A percentile compares a stretch with the other conserved stretches of the same genome.
Conservation (phyloP, 768 basidiomycete species). For the Thelephora ganbajun region DNA sequence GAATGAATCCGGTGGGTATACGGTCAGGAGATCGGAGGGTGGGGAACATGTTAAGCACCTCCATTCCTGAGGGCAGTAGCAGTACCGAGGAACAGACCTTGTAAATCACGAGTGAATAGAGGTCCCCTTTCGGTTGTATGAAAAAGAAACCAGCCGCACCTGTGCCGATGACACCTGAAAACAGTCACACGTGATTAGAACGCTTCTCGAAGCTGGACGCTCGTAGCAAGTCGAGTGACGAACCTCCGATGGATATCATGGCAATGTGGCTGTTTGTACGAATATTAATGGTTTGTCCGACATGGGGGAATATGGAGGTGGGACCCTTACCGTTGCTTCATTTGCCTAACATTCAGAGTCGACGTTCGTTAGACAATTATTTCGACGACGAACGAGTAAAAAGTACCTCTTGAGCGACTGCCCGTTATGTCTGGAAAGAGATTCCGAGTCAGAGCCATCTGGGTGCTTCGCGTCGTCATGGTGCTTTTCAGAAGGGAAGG, state of each 20-base stretch:
- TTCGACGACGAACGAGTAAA: background rate
- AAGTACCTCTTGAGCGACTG: background rate
- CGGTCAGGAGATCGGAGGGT: too few relatives aligned
- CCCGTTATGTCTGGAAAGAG: background rate
- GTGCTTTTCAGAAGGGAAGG: too few relatives aligned
- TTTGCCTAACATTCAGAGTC: slow-evolving; percentile 22
- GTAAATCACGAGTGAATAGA: background rate
- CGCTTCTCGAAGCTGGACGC: background rate
- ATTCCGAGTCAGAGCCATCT: background rate
- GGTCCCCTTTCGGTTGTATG: too few relatives aligned
- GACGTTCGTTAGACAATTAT: background rate
- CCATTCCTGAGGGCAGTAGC: slow-evolving; percentile 24
- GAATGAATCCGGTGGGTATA: background rate
- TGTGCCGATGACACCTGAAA: slow-evolving; percentile 30
- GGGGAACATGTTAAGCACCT: slow-evolving; percentile 1
- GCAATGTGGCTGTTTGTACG: slow-evolving; percentile 54
- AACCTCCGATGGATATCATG: slow-evolving; percentile 42
- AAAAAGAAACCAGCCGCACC: background rate
- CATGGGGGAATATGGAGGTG: background rate
- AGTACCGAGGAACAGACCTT: slow-evolving; percentile 34
- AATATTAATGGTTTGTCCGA: too few relatives aligned
- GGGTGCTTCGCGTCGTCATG: too few relatives aligned
- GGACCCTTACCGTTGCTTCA: slow-evolving; percentile 24
- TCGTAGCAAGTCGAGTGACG: background rate
- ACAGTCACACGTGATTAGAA: background rate